Evolutionary conservation across 2,329 filamentous ascomycete genomes (phyloP).

Genomic region (Cytospora leucostoma): DNA sequence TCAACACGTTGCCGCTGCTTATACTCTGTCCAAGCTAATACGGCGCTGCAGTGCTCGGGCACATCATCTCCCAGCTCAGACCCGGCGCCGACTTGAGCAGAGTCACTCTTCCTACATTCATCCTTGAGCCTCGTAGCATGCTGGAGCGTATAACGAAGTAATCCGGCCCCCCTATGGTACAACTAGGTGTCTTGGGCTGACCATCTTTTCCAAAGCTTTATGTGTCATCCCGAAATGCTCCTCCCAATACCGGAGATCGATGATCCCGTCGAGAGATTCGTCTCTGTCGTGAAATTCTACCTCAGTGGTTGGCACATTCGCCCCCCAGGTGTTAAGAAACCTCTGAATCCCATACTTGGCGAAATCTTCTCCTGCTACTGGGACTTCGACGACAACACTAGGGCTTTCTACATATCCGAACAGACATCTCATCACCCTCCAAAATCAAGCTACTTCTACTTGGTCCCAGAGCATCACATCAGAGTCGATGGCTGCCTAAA

Average conservation of each 20-base stretch:
- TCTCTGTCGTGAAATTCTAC: constrained; percentile 97
- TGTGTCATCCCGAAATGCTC: constrained; percentile 97
- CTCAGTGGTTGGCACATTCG: constrained; percentile 98
- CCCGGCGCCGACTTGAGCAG: constrained; percentile 93
- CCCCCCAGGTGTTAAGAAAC: constrained; percentile 96
- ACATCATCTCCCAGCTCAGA: constrained; percentile 96
- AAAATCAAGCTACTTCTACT: constrained; percentile 99
- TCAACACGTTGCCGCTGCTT: constrained; percentile 26
- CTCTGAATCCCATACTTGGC: constrained; percentile 92
- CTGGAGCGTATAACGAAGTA: constrained; percentile 98
- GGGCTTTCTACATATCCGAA: constrained; percentile 94
- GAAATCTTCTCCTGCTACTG: constrained; percentile 95
- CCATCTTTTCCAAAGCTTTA: constrained; percentile 67
- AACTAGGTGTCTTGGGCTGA: constrained; percentile 5
- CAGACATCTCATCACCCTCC: constrained; percentile 98
- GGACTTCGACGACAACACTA: constrained; percentile 82
- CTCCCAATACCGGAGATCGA: constrained; percentile 85
- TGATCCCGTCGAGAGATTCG: constrained; percentile 85
- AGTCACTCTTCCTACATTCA: constrained; percentile 94
- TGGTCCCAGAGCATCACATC: constrained; percentile 91
- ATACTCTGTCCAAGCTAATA: constrained; percentile 10
- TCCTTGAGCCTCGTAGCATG: constrained; percentile 97
- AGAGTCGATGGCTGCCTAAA: constrained; percentile 95
- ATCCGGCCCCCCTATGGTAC: constrained; percentile 36
- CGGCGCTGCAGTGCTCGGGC: constrained; percentile 71